Evolutionary conservation across 2,329 filamentous ascomycete species (phyloP), one percentile per base, ranked within the genome.

Genomic region (Diaporthe vaccinii): DNA sequence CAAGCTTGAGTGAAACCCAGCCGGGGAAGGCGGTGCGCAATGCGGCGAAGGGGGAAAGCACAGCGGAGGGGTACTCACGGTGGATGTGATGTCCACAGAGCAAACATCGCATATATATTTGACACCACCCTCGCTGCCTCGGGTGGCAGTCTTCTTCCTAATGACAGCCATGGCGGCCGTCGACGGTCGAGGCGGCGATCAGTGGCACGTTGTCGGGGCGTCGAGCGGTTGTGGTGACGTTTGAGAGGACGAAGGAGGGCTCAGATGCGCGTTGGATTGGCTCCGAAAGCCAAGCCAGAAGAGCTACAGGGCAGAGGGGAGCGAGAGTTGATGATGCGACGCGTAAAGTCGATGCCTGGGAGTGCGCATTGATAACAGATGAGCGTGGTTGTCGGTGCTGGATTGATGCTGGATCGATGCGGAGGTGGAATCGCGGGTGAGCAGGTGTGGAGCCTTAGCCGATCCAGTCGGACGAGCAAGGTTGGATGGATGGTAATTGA

Each of bases 61-160:
- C n/a, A 44, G n/a, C 70, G 34, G 72, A 41, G 67, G 31, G 69
- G 77, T 59, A 88, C 93, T 81, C 89, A 98, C 97, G 62, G 97
- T 99, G 7, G 96, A 97, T 62, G 97, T 99, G 79, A 99, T 98
- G 84, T 99, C 97, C 75, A 95, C 95, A 59, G 95, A 98, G 84
- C 97, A 99, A 75, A 98, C 93, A 84, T 99, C 97, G 87, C 97
- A 99, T 78, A 98, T 95, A 84, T 98, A 99, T 84, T 98, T 98
- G 44, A 95, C 94, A 78, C 94, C 94, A 65, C 94, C 95, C 83
- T 98, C 95, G 70, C 93, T 95, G 77, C 94, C 95, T 82, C 94
- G 90, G 73, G 93, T 92, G 79, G 94, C 94, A 76, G 95, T 97
- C 87, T 98, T 98, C 89, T 98, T 98, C 83, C 96, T 94, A 83